Evolutionary conservation across 495 filamentous ascomycete genomes (phyloP).

Genomic region (Trypethelium eluteriae): DNA sequence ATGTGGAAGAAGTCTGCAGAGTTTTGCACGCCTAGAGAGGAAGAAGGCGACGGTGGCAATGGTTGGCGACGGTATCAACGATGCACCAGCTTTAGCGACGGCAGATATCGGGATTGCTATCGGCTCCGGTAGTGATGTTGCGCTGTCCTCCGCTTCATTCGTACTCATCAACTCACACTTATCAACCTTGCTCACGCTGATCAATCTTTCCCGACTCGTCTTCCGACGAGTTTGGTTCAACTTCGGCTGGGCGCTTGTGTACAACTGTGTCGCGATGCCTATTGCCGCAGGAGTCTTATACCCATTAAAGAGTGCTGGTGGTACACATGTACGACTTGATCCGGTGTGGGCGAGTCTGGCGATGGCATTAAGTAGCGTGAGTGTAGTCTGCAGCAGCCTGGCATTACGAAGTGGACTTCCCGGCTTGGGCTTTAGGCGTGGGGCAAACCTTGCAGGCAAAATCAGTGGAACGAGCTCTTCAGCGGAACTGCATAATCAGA

Average conservation of each 20-base stretch:
- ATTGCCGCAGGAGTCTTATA: slow-evolving; percentile 78
- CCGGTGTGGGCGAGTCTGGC: slow-evolving; percentile 81
- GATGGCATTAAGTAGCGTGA: slow-evolving; percentile 80
- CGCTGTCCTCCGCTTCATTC: slow-evolving; percentile 73
- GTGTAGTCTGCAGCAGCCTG: slow-evolving; percentile 47
- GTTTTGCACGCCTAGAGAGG: background rate
- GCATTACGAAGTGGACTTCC: slow-evolving; percentile 25
- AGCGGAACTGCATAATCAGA: background rate
- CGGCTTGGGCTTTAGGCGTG: slow-evolving; percentile 25
- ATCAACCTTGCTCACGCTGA: slow-evolving; percentile 59
- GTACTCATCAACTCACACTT: slow-evolving; percentile 74
- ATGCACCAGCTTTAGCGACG: slow-evolving; percentile 69
- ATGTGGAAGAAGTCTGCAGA: background rate
- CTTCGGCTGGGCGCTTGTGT: slow-evolving; percentile 82
- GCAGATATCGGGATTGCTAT: slow-evolving; percentile 82
- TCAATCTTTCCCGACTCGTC: slow-evolving; percentile 61
- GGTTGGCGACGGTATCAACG: slow-evolving; percentile 85
- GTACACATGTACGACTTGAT: slow-evolving; percentile 53
- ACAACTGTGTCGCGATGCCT: slow-evolving; percentile 72
- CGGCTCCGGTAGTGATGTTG: slow-evolving; percentile 76
- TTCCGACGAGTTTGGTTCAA: slow-evolving; percentile 78
- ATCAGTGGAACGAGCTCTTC: background rate
- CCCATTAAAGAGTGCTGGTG: slow-evolving; percentile 48
- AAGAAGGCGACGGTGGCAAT: slow-evolving; percentile 46
- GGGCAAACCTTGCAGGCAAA: background rate